Evolutionary conservation across 2,329 filamentous ascomycete species (phyloP), one percentile per base, ranked within the genome.

Genomic region (Aspergillus fumigatiaffinis): DNA sequence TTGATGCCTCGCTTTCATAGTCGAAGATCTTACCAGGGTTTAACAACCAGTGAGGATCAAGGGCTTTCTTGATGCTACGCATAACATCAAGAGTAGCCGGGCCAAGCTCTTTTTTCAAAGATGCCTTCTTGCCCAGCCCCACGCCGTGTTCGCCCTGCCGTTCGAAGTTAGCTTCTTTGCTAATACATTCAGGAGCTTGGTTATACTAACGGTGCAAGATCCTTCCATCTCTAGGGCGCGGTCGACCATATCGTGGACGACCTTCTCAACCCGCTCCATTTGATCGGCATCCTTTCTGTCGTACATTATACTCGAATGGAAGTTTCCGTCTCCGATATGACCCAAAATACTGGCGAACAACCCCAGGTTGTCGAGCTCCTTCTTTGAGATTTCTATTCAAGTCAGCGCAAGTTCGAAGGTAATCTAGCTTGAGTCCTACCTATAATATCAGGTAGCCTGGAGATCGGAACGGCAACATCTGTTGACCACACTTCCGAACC

Each of bases 21-120:
- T 95, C 89, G 74, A 96, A 92, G 61, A 96, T 93, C 78, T 96
- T 96, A 1, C 91, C 91, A 0, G 92, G 92, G 65, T 96, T 96
- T 84, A 96, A 84, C 56, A 96, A 84, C 90, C 92, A 95, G 51
- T 87, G 76, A 1, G 92, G 92, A 77, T 96, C 92, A 50, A 96
- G 77, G 9, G 91, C 85, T n/a, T 78, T 74, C 76, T 96, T 96
- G 72, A 96, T 86, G 60, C 84, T 86, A 68, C 85, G 87, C 92
- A 96, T 96, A 23, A 95, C 87, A 20, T 83, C 87, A 58, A 96
- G 80, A 0, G 92, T 95, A 56, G 91, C 90, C 2, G 84, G 76
- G 0, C 92, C 92, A 20, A 96, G 84, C 73, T 96, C 92, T 71
- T 87, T 86, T 29, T 91, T 74, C 50, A 96, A 79, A 8, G 86